These are phyloP conservation scores for Malus hybrid DNA, from an alignment of 331 rosid genomes.

Conservation along the genomic window DNA sequence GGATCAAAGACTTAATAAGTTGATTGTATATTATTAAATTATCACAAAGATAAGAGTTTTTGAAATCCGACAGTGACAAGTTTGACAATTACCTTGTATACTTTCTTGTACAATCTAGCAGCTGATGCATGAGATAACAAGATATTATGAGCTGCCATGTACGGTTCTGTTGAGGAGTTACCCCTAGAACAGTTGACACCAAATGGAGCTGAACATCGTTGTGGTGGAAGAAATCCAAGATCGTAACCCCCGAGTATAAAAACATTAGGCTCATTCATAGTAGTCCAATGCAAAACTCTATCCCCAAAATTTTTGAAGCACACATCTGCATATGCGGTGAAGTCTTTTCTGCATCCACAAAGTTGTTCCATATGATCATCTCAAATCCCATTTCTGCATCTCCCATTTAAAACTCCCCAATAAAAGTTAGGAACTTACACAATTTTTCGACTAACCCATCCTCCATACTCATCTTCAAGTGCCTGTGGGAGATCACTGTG, in stretches of 20 bases:
- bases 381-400: too few relatives aligned
- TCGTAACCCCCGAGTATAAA: conserved; percentile 29
- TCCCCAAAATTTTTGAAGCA: conserved; percentile 53
- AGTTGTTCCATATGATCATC: not conserved
- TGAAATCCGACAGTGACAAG: not conserved
- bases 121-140: conserved; percentile 53
- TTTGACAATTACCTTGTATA: conserved; percentile 32
- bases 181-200: conserved; percentile 31
- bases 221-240: conserved; percentile 25
- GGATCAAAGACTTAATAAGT: too few relatives aligned
- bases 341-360: conserved; percentile 39
- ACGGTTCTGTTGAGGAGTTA: conserved; percentile 57
- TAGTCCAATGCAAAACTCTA: conserved; percentile 48
- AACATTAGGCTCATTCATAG: conserved; percentile 42
- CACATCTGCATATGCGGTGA: conserved; percentile 40
- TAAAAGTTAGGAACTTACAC: conserved; percentile 29
- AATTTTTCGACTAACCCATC: conserved; percentile 39
- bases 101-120: conserved; percentile 33
- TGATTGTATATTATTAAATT: too few relatives aligned
- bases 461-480: conserved; percentile 56
- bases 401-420: not conserved
- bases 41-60: not conserved
- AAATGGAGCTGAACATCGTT: conserved; percentile 31
- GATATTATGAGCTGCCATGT: conserved; percentile 43
- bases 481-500: conserved; percentile 50